Evolutionary conservation across 2,329 filamentous ascomycete genomes (phyloP), one percentile per base, ranked within the genome.

Genomic region (Penicillium sp.): DNA sequence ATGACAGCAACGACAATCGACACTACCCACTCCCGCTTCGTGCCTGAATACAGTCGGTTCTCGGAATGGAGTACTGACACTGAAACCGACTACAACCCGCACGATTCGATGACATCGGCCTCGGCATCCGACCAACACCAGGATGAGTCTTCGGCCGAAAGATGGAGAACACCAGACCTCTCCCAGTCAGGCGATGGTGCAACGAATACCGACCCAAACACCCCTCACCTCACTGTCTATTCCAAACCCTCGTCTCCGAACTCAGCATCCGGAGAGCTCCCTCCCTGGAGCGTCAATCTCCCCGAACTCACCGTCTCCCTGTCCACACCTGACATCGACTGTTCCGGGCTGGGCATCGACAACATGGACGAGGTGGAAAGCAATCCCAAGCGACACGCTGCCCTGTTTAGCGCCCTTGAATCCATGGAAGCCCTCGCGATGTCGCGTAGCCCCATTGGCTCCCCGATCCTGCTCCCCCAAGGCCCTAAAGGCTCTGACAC

Each of bases 11-110:
- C 61, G 4, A 59, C 64, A 24, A 64, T 61, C 26, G 63, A 62
- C 13, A 69, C 69, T 28, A 57, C 53, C n/a, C 42, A 61, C 31
- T 69, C 65, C 2, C 56, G 59, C 6, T 60, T 59, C 26, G 26
- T 54, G 19, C 37, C 51, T 9, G 62, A 68, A 42, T 60, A 55
- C 45, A 71, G 69, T 45, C 68, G 61, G 6, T 72, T 71, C 43
- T 71, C 69, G 0, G 65, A 69, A 57, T 72, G 67, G 64, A 70
- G 67, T 45, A 68, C 66, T 10, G 68, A 70, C 45, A 65, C 63
- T 8, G 68, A 70, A 10, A 52, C 63, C n/a, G 56, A 58, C 21
- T 52, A 58, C 21, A 49, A 62, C 29, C 68, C 67, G 4, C 64
- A 65, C 5, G 64, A 64, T 32, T 71, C 67, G 2, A 67, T 69